A percentile compares a stretch with the other conserved stretches of the same genome.
These are phyloP conservation scores for Arabidopsis hybrid DNA, from an alignment of 441 rosid species.

Conservation along the genomic window DNA sequence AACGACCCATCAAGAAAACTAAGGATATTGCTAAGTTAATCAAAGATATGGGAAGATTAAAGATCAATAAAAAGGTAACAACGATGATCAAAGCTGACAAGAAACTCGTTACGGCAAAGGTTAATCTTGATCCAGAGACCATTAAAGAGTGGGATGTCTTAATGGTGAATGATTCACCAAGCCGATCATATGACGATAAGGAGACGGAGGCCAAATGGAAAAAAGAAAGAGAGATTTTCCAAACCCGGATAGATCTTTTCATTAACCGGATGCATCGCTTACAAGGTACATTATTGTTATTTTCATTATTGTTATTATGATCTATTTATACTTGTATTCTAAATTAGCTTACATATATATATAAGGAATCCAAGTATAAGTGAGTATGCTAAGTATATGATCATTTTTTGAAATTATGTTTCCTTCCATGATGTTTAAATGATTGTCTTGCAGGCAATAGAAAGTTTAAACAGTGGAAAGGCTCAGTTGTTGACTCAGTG, in stretches of 20 bases:
- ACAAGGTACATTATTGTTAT: constrained; percentile 49
- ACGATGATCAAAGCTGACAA: not conserved
- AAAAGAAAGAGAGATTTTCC: constrained; percentile 49
- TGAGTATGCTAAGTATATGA: not conserved
- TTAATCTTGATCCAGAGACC: constrained; percentile 57
- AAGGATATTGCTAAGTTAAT: constrained; percentile 26
- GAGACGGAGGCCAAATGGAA: constrained; percentile 54
- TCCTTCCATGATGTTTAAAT: not conserved
- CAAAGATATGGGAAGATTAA: constrained; percentile 33
- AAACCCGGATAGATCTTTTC: constrained; percentile 51
- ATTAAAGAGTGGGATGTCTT: constrained; percentile 54
- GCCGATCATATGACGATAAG: constrained; percentile 32
- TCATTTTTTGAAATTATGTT: too few relatives aligned
- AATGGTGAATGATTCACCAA: constrained; percentile 46
- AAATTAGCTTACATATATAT: not conserved
- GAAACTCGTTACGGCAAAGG: constrained; percentile 37
- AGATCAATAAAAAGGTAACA: constrained; percentile 21
- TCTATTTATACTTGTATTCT: not conserved
- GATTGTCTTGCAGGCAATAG: constrained; percentile 56
- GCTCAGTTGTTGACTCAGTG: constrained; percentile 65
- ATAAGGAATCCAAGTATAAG: not conserved
- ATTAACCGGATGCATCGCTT: constrained; percentile 53
- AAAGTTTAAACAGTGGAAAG: constrained; percentile 70
- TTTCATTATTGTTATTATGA: not conserved
- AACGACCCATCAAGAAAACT: not conserved